Evolutionary conservation across 305 asterid genomes (phyloP), one percentile per base, ranked within the genome.

Genomic region (Fraxinus greggii): DNA sequence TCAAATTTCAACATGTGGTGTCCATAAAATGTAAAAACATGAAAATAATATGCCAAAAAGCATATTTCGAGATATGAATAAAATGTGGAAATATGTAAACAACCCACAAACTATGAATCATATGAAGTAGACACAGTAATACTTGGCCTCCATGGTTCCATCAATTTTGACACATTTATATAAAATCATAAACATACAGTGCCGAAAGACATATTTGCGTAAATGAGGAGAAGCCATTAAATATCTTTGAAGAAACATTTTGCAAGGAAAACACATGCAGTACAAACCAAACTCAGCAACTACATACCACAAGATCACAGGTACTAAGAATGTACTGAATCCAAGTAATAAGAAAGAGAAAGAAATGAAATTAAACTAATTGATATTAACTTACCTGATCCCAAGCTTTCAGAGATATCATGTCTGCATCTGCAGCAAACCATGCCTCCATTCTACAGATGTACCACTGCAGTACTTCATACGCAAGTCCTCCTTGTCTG

Each of bases 361-460:
- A 15, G 21, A 70, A 61, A n/a, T 40, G 8, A 42, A 54, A 29
- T n/a, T 31, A 38, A 23, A 78, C 74, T 0, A 63, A 56, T 3
- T 48, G 28, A 75, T 21, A 84, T 9, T 77, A 78, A 85, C 92
- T 85, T 87, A 84, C 99, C 96, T 96, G 94, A 88, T 96, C 98
- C 98, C 98, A 96, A 81, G 94, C 95, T 83, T 91, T 92, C 88
- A 92, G 93, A 77, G 98, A 93, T 85, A 94, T 94, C 97, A 90
- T 93, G 84, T 93, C 97, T 76, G 97, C 95, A 91, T 94, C 99
- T 19, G 99, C 98, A 87, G 98, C 98, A 89, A 96, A 96, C 99
- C 99, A 96, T 59, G 99, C 99, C 87, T 96, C 99, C 98, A 96
- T 96, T 90, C 99, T 89, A 86, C 98, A 94, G 70, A 96, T 87